Base-by-base conservation (phyloP, 768 basidiomycete species). In the Naganishia vishniacii region DNA sequence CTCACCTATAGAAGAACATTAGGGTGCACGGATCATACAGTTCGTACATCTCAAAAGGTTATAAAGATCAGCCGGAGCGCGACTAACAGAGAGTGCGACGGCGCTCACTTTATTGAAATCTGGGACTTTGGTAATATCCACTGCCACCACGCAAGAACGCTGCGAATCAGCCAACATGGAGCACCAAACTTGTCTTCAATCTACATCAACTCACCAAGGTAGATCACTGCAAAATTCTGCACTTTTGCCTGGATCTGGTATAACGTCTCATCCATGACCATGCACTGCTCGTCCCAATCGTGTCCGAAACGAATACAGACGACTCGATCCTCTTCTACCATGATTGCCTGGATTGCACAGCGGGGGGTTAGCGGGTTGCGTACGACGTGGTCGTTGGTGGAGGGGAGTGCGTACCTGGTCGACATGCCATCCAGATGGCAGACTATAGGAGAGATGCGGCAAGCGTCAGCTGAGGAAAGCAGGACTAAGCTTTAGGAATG, bases 201-300 rank as follows among this genome's bases (percentile, higher is more conserved):
- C n/a, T n/a, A n/a, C n/a, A n/a, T n/a, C n/a, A n/a, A 56, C 48
- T 56, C 25, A 78, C 77, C 77, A 13, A 95, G 81, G 74, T 97
- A 98, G 68, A 98, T 91, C 71, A 98, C 91, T 8, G 93, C 92
- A 78, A 94, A 97, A 80, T 99, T 98, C 81, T 97, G 92, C 4
- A 98, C 91, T 77, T 91, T 93, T 79, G 97, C 95, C 0, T 88
- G 88, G 45, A 95, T 88, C 1, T 84, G 81, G 77, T 91, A 88
- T 11, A 97, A 84, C 1, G 91, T 94, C 78, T 98, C 94, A 80
- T 98, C 95, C 92, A 98, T 95, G 18, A 86, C 88, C 95, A 98
- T 97, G 80, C 94, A 98, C 69, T 95, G 87, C 0, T 82, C 79
- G 76, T 98, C 90, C 86, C 86, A 88, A 77, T 93, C 92, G 73